Base-by-base conservation (phyloP, 2,329 filamentous ascomycete genomes). In the Pseudogymnoascus sp. region DNA sequence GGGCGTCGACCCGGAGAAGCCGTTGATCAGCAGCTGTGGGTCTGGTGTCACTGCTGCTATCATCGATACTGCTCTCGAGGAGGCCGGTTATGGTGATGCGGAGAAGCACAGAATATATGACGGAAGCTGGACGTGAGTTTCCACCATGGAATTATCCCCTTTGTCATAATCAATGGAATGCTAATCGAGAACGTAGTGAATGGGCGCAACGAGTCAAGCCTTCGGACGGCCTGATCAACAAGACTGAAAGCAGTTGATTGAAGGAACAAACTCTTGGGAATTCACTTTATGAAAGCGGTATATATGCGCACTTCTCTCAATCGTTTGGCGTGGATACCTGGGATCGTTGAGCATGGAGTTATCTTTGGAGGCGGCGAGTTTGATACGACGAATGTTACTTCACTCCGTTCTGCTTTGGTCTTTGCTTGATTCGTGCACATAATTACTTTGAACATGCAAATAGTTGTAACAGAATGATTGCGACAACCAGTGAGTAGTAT, bases 21-120 rank as follows among this genome's bases (percentile, higher is more conserved):
- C 93, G 3, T 90, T 97, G 68, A 88, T 97, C 70, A 89, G 86
- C 60, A 93, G 85, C 70, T 99, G 95, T 71, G 95, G 95, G 11
- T 97, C 93, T 6, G 95, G 95, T 35, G 93, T 99, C 61, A 97
- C 93, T 10, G 95, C 95, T 7, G 91, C 90, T 17, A 85, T 97
- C 46, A 85, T 99, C 44, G 95, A 99, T 73, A 88, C 92, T 38
- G 95, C 92, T 1, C 77, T 99, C 62, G 85, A 85, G 31, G 87
- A 91, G 75, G 91, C 93, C 21, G 88, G 87, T 1, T 93, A 86
- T 72, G 90, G 89, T 1, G 79, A 84, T 3, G 76, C 83, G 0
- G 82, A 87, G 65, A 83, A 84, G 62, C 84, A 90, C 68, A 87
- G 83, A 72, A 81, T 99, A 21, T 99, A 99, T 72, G 95, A 99